Conservation (phyloP, 495 filamentous ascomycete genomes). For the Aspergillus nidulans region DNA sequence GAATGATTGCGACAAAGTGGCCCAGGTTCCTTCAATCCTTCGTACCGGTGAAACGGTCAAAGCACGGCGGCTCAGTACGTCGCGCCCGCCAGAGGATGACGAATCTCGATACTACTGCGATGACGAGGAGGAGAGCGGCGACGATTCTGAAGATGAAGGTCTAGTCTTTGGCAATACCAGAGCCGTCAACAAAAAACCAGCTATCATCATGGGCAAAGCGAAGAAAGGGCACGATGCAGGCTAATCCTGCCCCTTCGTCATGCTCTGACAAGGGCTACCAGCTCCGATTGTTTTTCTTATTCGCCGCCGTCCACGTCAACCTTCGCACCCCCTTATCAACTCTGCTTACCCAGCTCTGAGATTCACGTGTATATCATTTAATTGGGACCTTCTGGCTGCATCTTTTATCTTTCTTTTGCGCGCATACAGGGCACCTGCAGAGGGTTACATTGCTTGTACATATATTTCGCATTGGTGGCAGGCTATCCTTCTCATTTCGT, state of each 20-base stretch:
- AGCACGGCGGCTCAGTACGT: constrained; percentile 21
- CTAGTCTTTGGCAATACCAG: constrained; percentile 43
- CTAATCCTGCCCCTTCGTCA: constrained; percentile 2
- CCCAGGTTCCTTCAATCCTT: constrained; percentile 37
- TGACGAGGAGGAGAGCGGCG: constrained; percentile 41
- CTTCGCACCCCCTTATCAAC: constrained; percentile 7
- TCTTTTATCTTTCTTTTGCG: constrained; percentile 16
- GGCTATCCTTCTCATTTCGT: constrained; percentile 13
- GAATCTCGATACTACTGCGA: constrained; percentile 42
- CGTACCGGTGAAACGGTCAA: constrained; percentile 46
- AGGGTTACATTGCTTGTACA: constrained; percentile 23
- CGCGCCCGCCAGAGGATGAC: constrained; percentile 33
- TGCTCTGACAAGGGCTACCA: not conserved
- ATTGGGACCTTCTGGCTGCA: constrained; percentile 8
- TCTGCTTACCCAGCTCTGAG: constrained; percentile 13
- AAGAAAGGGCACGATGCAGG: constrained; percentile 11
- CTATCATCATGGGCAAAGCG: constrained; percentile 10
- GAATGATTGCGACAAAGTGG: constrained; percentile 22
- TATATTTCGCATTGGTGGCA: constrained; percentile 29
- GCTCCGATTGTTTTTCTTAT: not conserved
- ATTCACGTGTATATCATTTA: constrained; percentile 27
- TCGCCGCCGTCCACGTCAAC: not conserved
- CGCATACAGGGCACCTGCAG: constrained; percentile 18
- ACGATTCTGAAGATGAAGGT: constrained; percentile 50
- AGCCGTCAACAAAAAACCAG: constrained; percentile 22